Conservation (phyloP, 495 filamentous ascomycete species). For the Xylaria grammica region DNA sequence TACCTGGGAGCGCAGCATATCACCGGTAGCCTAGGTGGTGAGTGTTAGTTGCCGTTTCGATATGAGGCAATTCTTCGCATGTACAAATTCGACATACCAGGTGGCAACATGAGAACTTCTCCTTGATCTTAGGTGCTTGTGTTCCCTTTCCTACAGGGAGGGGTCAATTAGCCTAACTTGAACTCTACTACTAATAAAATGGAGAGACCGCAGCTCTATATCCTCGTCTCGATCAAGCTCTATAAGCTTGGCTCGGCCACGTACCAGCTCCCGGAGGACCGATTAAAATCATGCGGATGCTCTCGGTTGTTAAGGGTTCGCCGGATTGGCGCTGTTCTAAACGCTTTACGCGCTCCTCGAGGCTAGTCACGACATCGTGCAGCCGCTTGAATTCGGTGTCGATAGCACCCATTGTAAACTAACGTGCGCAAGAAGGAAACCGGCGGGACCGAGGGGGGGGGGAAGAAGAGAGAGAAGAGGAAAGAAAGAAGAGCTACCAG, state of each 20-base stretch:
- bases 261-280: constrained; percentile 96
- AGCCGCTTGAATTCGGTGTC: constrained; percentile 79
- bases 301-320: constrained; percentile 58
- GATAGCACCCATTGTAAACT: constrained; percentile 78
- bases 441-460: constrained; percentile 44
- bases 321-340: constrained; percentile 68
- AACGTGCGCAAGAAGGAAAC: constrained; percentile 32
- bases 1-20: constrained; percentile 99
- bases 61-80: constrained; percentile 20
- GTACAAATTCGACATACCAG: constrained; percentile 66
- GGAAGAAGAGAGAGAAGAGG: constrained; percentile 18
- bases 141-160: constrained; percentile 87
- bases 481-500: constrained; percentile 5
- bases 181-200: constrained; percentile 5
- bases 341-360: constrained; percentile 81
- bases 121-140: constrained; percentile 96
- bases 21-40: constrained; percentile 82
- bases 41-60: constrained; percentile 10
- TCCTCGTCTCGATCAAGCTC: constrained; percentile 2
- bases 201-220: constrained; percentile 4
- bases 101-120: constrained; percentile 95
- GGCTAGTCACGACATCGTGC: constrained; percentile 76
- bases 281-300: constrained; percentile 95
- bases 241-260: constrained; percentile 34
- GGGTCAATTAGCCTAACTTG: constrained; percentile 36